These are phyloP conservation scores for Ustilago bromivora DNA, from an alignment of 1,284 basidiomycete genomes.

Conservation along the genomic window DNA sequence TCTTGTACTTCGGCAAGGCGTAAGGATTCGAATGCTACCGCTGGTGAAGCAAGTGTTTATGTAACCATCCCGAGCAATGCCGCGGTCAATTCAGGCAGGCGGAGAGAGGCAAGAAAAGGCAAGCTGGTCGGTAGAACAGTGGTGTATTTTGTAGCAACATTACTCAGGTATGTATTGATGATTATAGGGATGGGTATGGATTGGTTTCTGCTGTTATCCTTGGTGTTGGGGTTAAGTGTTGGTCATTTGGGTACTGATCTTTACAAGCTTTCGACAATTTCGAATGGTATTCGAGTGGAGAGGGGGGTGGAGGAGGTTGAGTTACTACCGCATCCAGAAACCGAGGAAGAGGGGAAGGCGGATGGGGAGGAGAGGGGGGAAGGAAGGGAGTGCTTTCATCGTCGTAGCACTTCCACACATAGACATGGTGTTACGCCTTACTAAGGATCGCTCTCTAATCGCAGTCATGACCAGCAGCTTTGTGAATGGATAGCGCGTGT, in stretches of 20 bases:
- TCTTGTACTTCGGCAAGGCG: not conserved
- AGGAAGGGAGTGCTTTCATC: not conserved
- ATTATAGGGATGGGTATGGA: conserved; percentile 51
- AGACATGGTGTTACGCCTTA: not conserved
- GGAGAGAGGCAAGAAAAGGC: not conserved
- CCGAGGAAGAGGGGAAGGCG: not conserved
- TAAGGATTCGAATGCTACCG: not conserved
- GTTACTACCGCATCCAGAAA: not conserved
- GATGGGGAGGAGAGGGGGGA: not conserved
- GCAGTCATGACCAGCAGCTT: not conserved
- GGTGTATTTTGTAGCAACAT: conserved; percentile 25
- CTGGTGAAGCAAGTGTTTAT: conserved; percentile 7
- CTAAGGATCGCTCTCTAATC: not conserved
- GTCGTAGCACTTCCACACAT: not conserved
- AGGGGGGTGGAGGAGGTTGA: not conserved
- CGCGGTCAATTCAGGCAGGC: no score
- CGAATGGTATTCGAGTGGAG: not conserved
- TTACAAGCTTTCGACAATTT: not conserved
- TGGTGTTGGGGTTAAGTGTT: conserved; percentile 18
- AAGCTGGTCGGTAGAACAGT: conserved; percentile 5
- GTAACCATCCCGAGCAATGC: not conserved
- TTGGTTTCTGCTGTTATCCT: conserved; percentile 30
- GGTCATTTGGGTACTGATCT: conserved; percentile 23
- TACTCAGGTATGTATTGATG: conserved; percentile 42
- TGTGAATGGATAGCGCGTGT: no score